Conservation (phyloP, 495 filamentous ascomycete genomes). For the Neurospora sp. region DNA sequence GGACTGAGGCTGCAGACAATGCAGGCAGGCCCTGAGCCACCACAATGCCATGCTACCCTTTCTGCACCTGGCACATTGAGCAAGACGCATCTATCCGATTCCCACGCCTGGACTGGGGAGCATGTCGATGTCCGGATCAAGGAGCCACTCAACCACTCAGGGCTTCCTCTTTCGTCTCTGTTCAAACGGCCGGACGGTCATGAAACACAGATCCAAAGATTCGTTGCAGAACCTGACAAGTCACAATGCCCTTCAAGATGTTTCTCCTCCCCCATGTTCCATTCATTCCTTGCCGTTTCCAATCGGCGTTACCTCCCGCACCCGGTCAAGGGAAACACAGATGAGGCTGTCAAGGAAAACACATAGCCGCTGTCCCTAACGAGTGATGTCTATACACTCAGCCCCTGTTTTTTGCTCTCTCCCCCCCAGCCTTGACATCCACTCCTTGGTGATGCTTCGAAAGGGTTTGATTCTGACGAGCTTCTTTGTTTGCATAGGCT, state of each 20-base stretch:
- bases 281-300: background rate
- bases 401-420: background rate
- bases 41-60: background rate
- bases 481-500: background rate
- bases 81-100: background rate
- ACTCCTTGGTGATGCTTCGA: background rate
- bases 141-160: conserved; percentile 3
- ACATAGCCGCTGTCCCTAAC: background rate
- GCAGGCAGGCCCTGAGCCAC: background rate
- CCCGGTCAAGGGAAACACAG: background rate
- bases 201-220: conserved; percentile 12
- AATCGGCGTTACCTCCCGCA: background rate
- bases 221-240: conserved; percentile 12
- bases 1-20: background rate
- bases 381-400: background rate
- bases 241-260: conserved; percentile 3
- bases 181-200: conserved; percentile 16
- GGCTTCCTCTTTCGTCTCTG: background rate
- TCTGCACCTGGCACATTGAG: background rate
- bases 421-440: background rate
- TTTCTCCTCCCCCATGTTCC: conserved; percentile 1
- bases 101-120: background rate
- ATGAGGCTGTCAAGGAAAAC: conserved; percentile 3
- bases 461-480: conserved; percentile 7
- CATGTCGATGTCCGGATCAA: conserved; percentile 20